Percentiles rank a stretch among this genome's conserved stretches.
These are phyloP conservation scores for Elaeis oleifera DNA, from an alignment of 202 grass and related monocot species.

Conservation along the genomic window DNA sequence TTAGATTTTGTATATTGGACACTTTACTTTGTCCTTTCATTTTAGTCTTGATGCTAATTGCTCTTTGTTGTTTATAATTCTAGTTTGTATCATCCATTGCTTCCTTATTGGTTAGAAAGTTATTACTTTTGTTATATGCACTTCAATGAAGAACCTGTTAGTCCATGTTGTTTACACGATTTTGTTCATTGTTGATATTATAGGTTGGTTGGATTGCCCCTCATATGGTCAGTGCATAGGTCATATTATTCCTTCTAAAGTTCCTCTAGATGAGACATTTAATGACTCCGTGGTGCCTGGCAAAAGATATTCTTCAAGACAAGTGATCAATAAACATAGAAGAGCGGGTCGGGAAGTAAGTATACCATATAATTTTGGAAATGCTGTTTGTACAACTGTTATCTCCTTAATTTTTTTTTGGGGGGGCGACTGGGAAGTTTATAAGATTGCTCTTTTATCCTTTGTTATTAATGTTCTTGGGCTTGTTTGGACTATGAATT, in stretches of 20 bases:
- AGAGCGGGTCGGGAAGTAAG: constrained; percentile 88
- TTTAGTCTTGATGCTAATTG: too few relatives aligned
- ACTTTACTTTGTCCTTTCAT: too few relatives aligned
- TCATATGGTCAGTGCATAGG: constrained; percentile 83
- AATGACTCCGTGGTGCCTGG: constrained; percentile 80
- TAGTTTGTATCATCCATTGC: too few relatives aligned
- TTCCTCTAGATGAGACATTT: constrained; percentile 92
- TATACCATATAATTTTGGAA: constrained; percentile 4
- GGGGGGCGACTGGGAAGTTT: too few relatives aligned
- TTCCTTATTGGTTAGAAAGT: too few relatives aligned
- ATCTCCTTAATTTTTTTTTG: background rate
- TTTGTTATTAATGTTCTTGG: too few relatives aligned
- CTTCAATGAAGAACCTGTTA: too few relatives aligned
- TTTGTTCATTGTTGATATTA: constrained; percentile 8
- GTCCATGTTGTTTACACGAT: constrained; percentile 1
- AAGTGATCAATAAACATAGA: constrained; percentile 81
- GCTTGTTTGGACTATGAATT: too few relatives aligned
- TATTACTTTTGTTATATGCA: too few relatives aligned
- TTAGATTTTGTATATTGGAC: too few relatives aligned
- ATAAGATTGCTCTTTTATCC: too few relatives aligned
- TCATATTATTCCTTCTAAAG: constrained; percentile 96
- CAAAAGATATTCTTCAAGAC: constrained; percentile 97
- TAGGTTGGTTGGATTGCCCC: constrained; percentile 94
- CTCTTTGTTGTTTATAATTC: too few relatives aligned
- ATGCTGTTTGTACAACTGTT: constrained; percentile 6